A percentile compares a stretch with the other conserved stretches of the same genome.
Evolutionary conservation across 2,329 filamentous ascomycete species (phyloP).

Genomic region (Trichophyton equinum): DNA sequence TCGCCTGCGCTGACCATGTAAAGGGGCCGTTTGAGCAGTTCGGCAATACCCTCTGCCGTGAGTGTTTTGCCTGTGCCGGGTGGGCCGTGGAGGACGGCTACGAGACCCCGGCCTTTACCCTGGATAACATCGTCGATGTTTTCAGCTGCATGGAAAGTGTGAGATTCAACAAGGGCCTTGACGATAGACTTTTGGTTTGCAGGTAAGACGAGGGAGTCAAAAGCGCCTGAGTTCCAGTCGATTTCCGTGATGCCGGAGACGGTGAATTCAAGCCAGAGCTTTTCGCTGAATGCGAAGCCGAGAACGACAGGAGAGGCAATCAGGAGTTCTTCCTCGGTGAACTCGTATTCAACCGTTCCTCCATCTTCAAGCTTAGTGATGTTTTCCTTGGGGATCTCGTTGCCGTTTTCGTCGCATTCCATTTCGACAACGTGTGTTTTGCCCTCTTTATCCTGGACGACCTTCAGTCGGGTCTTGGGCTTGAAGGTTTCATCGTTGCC

Average conservation of each 20-base stretch:
- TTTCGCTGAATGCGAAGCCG: conserved; percentile 78
- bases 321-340: conserved; percentile 72
- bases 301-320: conserved; percentile 74
- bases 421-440: conserved; percentile 42
- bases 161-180: conserved; percentile 68
- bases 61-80: conserved; percentile 83
- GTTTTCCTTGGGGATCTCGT: conserved; percentile 44
- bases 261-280: conserved; percentile 79
- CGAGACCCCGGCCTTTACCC: conserved; percentile 77
- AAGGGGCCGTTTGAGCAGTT: conserved; percentile 66
- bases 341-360: conserved; percentile 37
- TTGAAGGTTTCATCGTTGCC: conserved; percentile 26
- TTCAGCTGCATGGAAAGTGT: conserved; percentile 68
- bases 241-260: conserved; percentile 71
- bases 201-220: conserved; percentile 65
- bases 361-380: conserved; percentile 42
- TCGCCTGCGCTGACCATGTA: conserved; percentile 77
- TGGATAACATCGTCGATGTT: conserved; percentile 74
- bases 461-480: conserved; percentile 37
- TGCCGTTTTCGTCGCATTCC: conserved; percentile 43
- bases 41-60: conserved; percentile 75
- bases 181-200: conserved; percentile 54
- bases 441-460: conserved; percentile 43
- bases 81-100: conserved; percentile 69
- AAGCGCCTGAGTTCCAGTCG: conserved; percentile 71